Evolutionary conservation across 2,329 filamentous ascomycete genomes (phyloP), one percentile per base, ranked within the genome.

Genomic region (Ramularia endophylla): DNA sequence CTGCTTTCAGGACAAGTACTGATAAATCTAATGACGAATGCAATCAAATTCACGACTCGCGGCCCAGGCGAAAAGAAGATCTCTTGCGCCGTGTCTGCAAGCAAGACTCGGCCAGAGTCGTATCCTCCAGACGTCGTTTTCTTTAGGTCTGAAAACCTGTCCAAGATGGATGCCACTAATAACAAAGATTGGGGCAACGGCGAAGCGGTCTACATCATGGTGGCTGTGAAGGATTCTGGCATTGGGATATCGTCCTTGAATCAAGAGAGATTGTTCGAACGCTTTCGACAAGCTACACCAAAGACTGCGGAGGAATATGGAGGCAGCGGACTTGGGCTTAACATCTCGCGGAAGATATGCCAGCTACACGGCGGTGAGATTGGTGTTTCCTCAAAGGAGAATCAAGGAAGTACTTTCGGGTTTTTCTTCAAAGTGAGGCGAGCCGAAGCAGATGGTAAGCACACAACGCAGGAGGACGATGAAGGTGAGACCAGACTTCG

Each of bases 111-210:
- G 3, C 67, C 67, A 6, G 54, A 51, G 4, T 66, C 63, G 3
- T 69, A 68, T 43, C 67, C 67, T 3, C 66, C 67, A 1, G 63
- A 65, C 34, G 62, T 71, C 4, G 66, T 70, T 8, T 71, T 66
- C 50, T 70, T 70, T 47, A 54, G 55, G 13, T 53, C 58, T 4
- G 62, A 65, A 4, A 56, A 64, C 5, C 43, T 59, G 0, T 48
- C 58, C 0, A 62, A 64, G 8, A 59, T 68, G 15, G 66, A 70
- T 44, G 62, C 62, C 1, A 70, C 67, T 1, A 61, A 60, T 41
- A 59, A 54, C 3, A 46, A 54, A 0, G 67, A 69, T 16, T 71
- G 67, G 68, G 67, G 66, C 0, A 45, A 51, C 4, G 66, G 67
- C 2, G 53, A 61, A 1, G 31, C 55, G 2, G 40, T 69, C 7